A percentile compares a stretch with the other conserved stretches of the same genome.
phyloP scores from a whole-genome alignment of 2,329 filamentous ascomycete species.

The Colletotrichum sidae region DNA sequence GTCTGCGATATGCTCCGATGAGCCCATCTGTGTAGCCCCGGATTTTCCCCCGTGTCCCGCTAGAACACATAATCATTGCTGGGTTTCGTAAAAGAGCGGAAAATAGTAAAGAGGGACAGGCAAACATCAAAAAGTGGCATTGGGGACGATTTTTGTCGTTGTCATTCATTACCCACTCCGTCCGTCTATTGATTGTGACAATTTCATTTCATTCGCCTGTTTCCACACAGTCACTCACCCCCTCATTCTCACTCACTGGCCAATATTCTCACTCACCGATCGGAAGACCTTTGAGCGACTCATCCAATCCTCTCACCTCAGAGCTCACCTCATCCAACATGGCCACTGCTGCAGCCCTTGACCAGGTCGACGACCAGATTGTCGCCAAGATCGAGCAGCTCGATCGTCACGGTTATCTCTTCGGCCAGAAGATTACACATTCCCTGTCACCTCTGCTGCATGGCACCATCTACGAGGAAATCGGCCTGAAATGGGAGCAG shows the following conservation, averaged over 20 bases:
- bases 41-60: constrained; percentile 35
- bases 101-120: constrained; percentile 15
- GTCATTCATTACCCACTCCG: too few relatives aligned
- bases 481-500: constrained; percentile 64
- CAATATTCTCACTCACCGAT: too few relatives aligned
- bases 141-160: not conserved
- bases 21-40: constrained; percentile 20
- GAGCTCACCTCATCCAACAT: constrained; percentile 1
- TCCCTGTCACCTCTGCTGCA: constrained; percentile 68
- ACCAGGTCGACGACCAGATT: constrained; percentile 32
- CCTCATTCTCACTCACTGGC: too few relatives aligned
- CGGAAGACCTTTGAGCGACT: too few relatives aligned
- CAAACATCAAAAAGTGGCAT: constrained; percentile 28
- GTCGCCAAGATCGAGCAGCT: constrained; percentile 42
- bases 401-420: constrained; percentile 65
- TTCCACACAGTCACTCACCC: not conserved
- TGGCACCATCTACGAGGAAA: constrained; percentile 62
- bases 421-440: constrained; percentile 66
- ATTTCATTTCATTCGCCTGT: constrained; percentile 9
- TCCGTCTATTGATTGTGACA: too few relatives aligned
- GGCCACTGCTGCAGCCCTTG: constrained; percentile 11
- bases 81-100: constrained; percentile 1
- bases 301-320: not conserved
- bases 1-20: constrained; percentile 5
- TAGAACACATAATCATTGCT: constrained; percentile 30